Percentiles rank a stretch among this genome's conserved stretches.
These are phyloP conservation scores for Fistulinella cinereoalba DNA, from an alignment of 1,284 basidiomycete genomes.

Conservation along the genomic window DNA sequence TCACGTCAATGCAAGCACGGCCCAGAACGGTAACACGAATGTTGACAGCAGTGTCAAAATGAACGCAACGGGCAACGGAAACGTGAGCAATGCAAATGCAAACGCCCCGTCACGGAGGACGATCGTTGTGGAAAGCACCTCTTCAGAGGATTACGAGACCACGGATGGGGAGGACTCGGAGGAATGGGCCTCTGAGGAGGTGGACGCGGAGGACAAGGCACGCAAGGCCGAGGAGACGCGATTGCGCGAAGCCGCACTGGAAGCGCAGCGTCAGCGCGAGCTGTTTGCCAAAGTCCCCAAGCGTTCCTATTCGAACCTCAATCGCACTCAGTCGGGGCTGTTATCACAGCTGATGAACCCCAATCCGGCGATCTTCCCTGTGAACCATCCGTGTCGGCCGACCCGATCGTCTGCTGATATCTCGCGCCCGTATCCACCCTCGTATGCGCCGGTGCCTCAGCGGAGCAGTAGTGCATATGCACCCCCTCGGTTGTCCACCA, in stretches of 20 bases:
- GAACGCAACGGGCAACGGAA: slow-evolving; percentile 11
- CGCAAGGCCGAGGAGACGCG: slow-evolving; percentile 35
- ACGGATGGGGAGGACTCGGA: slow-evolving; percentile 50
- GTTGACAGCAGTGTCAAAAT: slow-evolving; percentile 12
- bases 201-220: slow-evolving; percentile 38
- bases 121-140: slow-evolving; percentile 34
- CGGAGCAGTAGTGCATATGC: slow-evolving; percentile 31
- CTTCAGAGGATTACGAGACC: slow-evolving; percentile 44
- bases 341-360: slow-evolving; percentile 70
- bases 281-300: slow-evolving; percentile 78
- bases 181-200: slow-evolving; percentile 54
- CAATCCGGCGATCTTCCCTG: slow-evolving; percentile 56
- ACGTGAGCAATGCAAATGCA: slow-evolving; percentile 4
- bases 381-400: slow-evolving; percentile 54
- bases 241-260: slow-evolving; percentile 48
- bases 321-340: slow-evolving; percentile 54
- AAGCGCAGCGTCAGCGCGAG: slow-evolving; percentile 66
- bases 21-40: slow-evolving; percentile 17
- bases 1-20: background rate
- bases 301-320: slow-evolving; percentile 59
- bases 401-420: slow-evolving; percentile 52
- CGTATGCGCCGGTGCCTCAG: slow-evolving; percentile 20
- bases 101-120: slow-evolving; percentile 30
- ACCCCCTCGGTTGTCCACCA: slow-evolving; percentile 43
- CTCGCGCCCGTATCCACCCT: slow-evolving; percentile 30